These are phyloP conservation scores for Baudoinia panamericana DNA, from an alignment of 495 filamentous ascomycete genomes.

Conservation along the genomic window DNA sequence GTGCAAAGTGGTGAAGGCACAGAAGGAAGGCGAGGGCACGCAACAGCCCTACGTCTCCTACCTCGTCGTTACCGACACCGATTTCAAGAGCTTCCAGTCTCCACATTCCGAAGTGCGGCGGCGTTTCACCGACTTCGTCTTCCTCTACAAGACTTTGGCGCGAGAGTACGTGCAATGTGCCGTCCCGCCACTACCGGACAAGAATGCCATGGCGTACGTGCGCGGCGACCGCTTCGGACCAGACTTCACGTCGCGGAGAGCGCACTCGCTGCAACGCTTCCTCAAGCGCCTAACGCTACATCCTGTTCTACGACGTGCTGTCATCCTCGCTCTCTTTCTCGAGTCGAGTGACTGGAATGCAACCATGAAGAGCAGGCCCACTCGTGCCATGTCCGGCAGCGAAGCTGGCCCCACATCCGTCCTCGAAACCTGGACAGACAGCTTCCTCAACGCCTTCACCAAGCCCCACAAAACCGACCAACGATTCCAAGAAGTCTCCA, in stretches of 20 bases:
- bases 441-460: constrained; percentile 92
- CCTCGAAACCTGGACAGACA: constrained; percentile 87
- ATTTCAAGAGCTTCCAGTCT: constrained; percentile 83
- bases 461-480: constrained; percentile 92
- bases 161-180: constrained; percentile 82
- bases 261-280: constrained; percentile 84
- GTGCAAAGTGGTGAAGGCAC: constrained; percentile 64
- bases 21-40: constrained; percentile 92
- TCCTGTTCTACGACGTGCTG: constrained; percentile 72
- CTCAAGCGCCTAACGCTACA: constrained; percentile 76
- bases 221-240: constrained; percentile 86
- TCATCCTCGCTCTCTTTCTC: constrained; percentile 74
- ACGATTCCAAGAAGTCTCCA: constrained; percentile 84
- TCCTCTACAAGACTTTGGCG: constrained; percentile 79
- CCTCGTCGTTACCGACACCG: constrained; percentile 78
- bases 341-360: constrained; percentile 93
- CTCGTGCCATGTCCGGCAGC: constrained; percentile 41
- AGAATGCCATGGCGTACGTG: constrained; percentile 98
- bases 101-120: constrained; percentile 62
- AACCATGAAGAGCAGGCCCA: constrained; percentile 67
- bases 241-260: constrained; percentile 84
- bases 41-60: constrained; percentile 97
- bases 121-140: constrained; percentile 94
- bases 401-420: constrained; percentile 43
- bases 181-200: constrained; percentile 89